Conservation (phyloP, 2,329 filamentous ascomycete species). For the Epichloe gansuensis region DNA sequence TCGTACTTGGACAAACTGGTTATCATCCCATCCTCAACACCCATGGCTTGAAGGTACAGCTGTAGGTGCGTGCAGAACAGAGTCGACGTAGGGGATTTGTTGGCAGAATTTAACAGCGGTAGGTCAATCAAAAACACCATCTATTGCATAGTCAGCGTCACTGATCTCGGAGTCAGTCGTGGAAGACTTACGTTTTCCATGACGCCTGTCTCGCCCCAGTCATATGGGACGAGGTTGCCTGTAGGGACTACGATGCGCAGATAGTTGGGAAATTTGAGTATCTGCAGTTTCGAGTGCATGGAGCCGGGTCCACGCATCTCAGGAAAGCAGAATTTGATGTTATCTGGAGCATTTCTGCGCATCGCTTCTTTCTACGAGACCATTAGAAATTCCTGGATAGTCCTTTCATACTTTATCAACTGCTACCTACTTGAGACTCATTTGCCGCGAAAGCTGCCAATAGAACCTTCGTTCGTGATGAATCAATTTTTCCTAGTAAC, state of each 20-base stretch:
- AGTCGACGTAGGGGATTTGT: slow-evolving; percentile 19
- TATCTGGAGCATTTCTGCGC: slow-evolving; percentile 33
- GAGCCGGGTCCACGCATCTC: slow-evolving; percentile 59
- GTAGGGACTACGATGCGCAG: slow-evolving; percentile 74
- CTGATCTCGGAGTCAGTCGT: not conserved
- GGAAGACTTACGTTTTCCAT: slow-evolving; percentile 63
- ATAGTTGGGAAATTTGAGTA: slow-evolving; percentile 64
- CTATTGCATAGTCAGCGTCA: slow-evolving; percentile 24
- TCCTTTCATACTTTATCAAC: not conserved
- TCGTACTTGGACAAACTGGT: slow-evolving; percentile 66
- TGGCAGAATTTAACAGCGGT: slow-evolving; percentile 40
- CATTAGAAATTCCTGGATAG: slow-evolving; percentile 8
- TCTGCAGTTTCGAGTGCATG: slow-evolving; percentile 92
- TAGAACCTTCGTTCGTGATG: slow-evolving; percentile 45
- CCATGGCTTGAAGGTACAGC: slow-evolving; percentile 56
- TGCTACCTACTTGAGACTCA: slow-evolving; percentile 35
- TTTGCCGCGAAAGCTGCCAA: slow-evolving; percentile 43
- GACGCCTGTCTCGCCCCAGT: slow-evolving; percentile 76
- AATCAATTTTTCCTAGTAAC: slow-evolving; percentile 59
- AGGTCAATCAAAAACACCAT: slow-evolving; percentile 88
- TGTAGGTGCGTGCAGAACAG: slow-evolving; percentile 57
- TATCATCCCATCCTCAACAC: slow-evolving; percentile 50
- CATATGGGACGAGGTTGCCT: slow-evolving; percentile 72
- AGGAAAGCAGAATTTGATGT: slow-evolving; percentile 66
- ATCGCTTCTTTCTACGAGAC: slow-evolving; percentile 31